phyloP scores from a whole-genome alignment of 2,329 filamentous ascomycete species.

The Paecilomyces sp. region DNA sequence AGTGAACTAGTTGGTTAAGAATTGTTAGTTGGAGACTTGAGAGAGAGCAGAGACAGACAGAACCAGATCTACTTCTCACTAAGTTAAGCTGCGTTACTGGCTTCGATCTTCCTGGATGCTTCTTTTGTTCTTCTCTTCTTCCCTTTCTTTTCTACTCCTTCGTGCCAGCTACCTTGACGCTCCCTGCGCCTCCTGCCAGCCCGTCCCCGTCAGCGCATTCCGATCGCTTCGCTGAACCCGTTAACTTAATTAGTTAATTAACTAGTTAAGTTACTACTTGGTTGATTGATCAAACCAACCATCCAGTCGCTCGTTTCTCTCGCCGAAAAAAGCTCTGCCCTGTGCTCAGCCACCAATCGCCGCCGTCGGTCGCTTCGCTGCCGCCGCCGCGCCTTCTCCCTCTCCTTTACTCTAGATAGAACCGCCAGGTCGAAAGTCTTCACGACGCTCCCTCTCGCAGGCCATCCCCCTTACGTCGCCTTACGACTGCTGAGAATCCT shows the following conservation, averaged over 20 bases:
- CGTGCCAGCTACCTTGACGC: not conserved
- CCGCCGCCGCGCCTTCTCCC: not conserved
- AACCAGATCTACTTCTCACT: too few relatives aligned
- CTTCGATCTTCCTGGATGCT: too few relatives aligned
- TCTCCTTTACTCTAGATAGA: not conserved
- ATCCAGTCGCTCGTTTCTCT: not conserved
- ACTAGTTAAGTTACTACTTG: too few relatives aligned
- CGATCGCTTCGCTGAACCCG: not conserved
- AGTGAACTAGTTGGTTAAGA: too few relatives aligned
- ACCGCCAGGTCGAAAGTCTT: constrained; percentile 4
- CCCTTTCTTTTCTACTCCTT: not conserved
- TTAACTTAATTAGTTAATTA: too few relatives aligned
- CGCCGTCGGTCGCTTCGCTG: not conserved
- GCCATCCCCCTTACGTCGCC: not conserved
- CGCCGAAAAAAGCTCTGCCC: not conserved
- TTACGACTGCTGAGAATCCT: not conserved
- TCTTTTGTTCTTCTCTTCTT: too few relatives aligned
- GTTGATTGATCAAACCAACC: too few relatives aligned
- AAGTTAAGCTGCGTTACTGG: too few relatives aligned
- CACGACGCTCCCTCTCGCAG: not conserved
- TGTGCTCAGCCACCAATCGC: not conserved
- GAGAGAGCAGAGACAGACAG: too few relatives aligned
- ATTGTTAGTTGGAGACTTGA: too few relatives aligned
- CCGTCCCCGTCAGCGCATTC: not conserved
- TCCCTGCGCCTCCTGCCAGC: not conserved